phyloP scores from a whole-genome alignment of 208 protist genomes.

The Wallacemonas collosoma region DNA sequence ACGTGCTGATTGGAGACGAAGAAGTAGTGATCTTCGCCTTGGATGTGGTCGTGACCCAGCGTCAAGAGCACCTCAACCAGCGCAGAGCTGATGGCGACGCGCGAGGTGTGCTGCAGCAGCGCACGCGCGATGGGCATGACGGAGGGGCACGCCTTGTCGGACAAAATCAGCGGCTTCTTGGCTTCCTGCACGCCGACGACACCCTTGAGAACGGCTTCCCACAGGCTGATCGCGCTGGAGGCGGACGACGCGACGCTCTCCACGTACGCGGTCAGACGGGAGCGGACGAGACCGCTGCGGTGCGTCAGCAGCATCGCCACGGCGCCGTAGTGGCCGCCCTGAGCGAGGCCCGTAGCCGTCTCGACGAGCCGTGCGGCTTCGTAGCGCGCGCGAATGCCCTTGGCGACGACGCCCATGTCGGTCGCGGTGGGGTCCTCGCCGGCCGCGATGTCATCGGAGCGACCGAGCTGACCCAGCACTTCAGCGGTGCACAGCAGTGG shows the following conservation, averaged over 20 bases:
- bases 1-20: conserved; percentile 31
- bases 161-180: conserved; percentile 54
- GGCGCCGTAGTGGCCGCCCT: conserved; percentile 42
- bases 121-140: conserved; percentile 43
- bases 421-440: conserved; percentile 22
- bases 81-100: conserved; percentile 30
- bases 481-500: conserved; percentile 54
- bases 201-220: conserved; percentile 53
- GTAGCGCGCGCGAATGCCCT: conserved; percentile 18
- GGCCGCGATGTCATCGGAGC: neutral
- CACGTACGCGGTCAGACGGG: conserved; percentile 32
- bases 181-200: conserved; percentile 65
- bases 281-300: conserved; percentile 57
- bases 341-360: conserved; percentile 62
- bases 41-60: conserved; percentile 77
- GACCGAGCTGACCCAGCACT: conserved; percentile 56
- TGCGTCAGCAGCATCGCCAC: conserved; percentile 76
- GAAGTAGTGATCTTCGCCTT: conserved; percentile 70
- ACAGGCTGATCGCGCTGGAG: conserved; percentile 45
- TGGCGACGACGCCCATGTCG: conserved; percentile 13
- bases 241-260: conserved; percentile 30
- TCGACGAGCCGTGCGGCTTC: conserved; percentile 53
- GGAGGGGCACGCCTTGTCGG: conserved; percentile 33
- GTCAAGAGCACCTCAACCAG: conserved; percentile 75
- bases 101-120: conserved; percentile 47